Evolutionary conservation across 2,329 filamentous ascomycete genomes (phyloP).

Genomic region (Lomentospora prolificans): DNA sequence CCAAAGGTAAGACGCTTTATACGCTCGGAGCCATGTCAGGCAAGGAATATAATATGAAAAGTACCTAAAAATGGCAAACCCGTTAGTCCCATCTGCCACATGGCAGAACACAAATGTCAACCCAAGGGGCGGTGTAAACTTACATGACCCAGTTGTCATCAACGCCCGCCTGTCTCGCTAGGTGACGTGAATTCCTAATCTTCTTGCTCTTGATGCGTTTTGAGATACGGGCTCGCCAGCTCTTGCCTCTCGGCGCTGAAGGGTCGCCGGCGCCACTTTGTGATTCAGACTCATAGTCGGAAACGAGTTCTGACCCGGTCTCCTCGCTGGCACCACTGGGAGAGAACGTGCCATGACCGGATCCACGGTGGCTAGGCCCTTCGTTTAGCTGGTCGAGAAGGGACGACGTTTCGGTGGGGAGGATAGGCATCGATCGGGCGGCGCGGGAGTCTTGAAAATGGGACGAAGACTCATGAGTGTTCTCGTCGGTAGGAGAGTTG

Average conservation of each 20-base stretch:
- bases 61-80: conserved; percentile 47
- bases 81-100: neutral
- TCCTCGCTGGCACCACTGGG: neutral
- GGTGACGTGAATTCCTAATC: neutral
- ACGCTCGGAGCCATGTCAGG: conserved; percentile 82
- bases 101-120: neutral
- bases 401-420: conserved; percentile 4
- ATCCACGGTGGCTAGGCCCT: neutral
- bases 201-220: conserved; percentile 7
- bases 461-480: too few species aligned
- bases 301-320: neutral
- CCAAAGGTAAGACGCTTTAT: conserved; percentile 68
- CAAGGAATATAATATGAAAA: conserved; percentile 88
- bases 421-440: neutral
- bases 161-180: conserved; percentile 7
- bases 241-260: neutral
- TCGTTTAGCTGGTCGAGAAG: neutral
- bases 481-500: neutral
- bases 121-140: neutral
- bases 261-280: neutral
- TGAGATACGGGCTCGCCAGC: conserved; percentile 1
- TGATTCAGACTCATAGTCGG: neutral
- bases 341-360: neutral
- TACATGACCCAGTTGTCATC: neutral
- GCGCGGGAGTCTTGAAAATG: neutral